phyloP scores from a whole-genome alignment of 139 green algal genomes.

The Zygnema cylindricum region DNA sequence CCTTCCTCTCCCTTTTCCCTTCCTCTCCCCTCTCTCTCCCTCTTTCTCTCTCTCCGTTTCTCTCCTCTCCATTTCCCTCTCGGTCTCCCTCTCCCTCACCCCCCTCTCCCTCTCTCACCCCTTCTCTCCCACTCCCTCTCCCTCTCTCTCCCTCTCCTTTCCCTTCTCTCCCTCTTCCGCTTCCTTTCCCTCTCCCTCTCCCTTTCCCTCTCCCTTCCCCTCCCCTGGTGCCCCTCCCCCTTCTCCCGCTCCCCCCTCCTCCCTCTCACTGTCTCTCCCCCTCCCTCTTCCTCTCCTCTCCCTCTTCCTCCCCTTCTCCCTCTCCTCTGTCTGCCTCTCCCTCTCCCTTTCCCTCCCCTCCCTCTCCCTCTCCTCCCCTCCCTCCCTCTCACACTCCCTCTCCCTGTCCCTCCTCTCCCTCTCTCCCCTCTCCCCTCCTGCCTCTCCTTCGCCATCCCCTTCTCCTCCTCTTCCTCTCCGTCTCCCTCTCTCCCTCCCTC shows the following conservation, averaged over 20 bases:
- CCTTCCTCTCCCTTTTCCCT: background rate
- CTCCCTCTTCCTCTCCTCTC: background rate
- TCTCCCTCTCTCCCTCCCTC: background rate
- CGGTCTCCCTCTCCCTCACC: background rate
- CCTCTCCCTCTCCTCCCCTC: background rate
- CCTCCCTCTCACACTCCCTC: slow-evolving; percentile 8
- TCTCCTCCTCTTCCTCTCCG: background rate
- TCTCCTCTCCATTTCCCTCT: background rate
- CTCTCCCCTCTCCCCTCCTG: too few species aligned
- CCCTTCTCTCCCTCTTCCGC: background rate
- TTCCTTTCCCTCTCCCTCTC: background rate
- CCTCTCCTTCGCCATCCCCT: too few species aligned
- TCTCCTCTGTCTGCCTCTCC: too few species aligned
- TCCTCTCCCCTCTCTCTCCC: background rate
- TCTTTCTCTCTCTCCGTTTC: background rate
- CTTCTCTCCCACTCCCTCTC: background rate
- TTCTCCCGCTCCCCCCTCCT: background rate
- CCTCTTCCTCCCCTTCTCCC: background rate
- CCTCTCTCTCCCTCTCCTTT: background rate
- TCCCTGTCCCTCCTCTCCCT: background rate
- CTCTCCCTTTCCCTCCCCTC: background rate
- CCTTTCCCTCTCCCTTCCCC: background rate
- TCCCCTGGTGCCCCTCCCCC: background rate
- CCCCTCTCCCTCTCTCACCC: background rate
- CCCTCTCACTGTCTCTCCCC: background rate